Percentiles rank a stretch among this genome's conserved stretches.
Conservation (phyloP, 108 stramenopile genomes). For the Discostella pseudostelligera region DNA sequence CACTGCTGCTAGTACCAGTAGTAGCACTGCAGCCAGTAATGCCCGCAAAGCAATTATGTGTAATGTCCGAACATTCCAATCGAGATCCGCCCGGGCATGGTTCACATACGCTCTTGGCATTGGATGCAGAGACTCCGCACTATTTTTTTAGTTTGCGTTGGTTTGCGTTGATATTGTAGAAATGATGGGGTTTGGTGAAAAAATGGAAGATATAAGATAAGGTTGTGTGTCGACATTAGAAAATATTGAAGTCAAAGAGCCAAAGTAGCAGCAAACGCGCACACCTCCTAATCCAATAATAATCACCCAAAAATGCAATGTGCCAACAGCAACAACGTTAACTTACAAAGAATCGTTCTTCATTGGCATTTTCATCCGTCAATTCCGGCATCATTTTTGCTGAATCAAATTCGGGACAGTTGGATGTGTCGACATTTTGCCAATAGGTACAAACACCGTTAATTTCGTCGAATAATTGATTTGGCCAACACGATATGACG, state of each 20-base stretch:
- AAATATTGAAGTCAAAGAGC: too few species aligned
- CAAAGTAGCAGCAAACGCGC: too few species aligned
- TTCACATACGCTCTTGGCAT: conserved; percentile 30
- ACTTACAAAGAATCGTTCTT: conserved; percentile 36
- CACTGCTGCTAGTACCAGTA: background rate
- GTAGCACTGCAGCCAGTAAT: conserved; percentile 29
- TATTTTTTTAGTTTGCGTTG: background rate
- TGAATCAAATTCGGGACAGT: conserved; percentile 31
- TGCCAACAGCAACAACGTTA: too few species aligned
- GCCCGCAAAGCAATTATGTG: conserved; percentile 42
- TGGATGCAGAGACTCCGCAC: conserved; percentile 33
- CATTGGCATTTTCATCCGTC: conserved; percentile 36
- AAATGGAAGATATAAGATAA: too few species aligned
- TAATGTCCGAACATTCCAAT: conserved; percentile 30
- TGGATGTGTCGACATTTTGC: conserved; percentile 26
- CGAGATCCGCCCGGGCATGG: conserved; percentile 38
- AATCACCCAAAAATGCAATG: too few species aligned
- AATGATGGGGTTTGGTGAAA: too few species aligned
- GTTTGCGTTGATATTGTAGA: too few species aligned
- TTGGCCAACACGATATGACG: conserved; percentile 38
- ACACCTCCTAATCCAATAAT: too few species aligned
- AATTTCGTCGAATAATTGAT: conserved; percentile 37
- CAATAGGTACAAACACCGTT: conserved; percentile 24
- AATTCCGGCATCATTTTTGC: conserved; percentile 30
- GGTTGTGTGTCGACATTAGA: too few species aligned